Conservation (phyloP, 2,329 filamentous ascomycete genomes). For the Penicillium aurantiogriseum region DNA sequence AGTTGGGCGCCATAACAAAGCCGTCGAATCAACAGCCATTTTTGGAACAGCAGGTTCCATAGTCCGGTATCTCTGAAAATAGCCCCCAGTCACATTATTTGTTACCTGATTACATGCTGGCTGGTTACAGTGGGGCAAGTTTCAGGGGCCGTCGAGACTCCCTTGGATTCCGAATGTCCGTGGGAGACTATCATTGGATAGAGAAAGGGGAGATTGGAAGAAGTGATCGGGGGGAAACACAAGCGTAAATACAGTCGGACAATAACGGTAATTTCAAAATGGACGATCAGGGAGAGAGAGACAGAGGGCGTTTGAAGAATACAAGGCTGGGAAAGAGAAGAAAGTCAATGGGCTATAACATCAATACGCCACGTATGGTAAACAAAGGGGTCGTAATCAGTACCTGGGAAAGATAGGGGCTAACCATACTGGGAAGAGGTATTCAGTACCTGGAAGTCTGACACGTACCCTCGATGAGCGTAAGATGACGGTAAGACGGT, state of each 20-base stretch:
- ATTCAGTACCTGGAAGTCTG: conserved; percentile 11
- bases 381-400: conserved; percentile 2
- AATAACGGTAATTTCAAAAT: conserved; percentile 11
- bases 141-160: conserved; percentile 33
- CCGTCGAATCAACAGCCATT: conserved; percentile 15
- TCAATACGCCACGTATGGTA: conserved; percentile 7
- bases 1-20: conserved; percentile 21
- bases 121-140: conserved; percentile 25
- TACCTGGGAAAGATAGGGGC: conserved; percentile 4
- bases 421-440: conserved; percentile 9
- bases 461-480: conserved; percentile 13
- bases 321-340: neutral
- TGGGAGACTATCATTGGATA: conserved; percentile 10
- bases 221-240: conserved; percentile 3
- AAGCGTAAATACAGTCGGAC: conserved; percentile 12
- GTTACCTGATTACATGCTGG: conserved; percentile 19
- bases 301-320: neutral
- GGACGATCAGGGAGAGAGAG: neutral
- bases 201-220: neutral
- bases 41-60: neutral
- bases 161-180: conserved; percentile 21
- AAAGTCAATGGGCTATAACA: neutral
- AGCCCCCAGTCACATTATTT: conserved; percentile 18
- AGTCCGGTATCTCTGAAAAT: conserved; percentile 12
- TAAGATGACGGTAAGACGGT: conserved; percentile 26